A percentile compares a stretch with the other conserved stretches of the same genome.
These are phyloP conservation scores for Citrullus mucosospermus DNA, from an alignment of 306 rosid species.

Conservation along the genomic window DNA sequence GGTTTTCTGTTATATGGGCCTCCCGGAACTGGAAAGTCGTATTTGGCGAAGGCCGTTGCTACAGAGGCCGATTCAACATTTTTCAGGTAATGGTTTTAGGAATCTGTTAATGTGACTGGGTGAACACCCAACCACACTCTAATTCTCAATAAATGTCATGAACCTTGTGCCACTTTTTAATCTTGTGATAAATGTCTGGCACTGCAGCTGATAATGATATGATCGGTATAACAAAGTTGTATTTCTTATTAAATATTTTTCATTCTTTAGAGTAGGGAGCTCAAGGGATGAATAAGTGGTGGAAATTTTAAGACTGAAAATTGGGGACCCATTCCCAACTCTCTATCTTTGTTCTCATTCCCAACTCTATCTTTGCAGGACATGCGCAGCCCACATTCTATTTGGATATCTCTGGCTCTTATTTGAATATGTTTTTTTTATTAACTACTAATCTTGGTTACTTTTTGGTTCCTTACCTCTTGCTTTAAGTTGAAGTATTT, in stretches of 20 bases:
- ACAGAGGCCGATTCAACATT: conserved; percentile 97
- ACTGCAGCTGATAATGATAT: no score
- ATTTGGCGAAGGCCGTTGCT: conserved; percentile 98
- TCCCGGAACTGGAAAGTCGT: conserved; percentile 98
- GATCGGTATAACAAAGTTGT: no score
- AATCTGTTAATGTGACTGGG: neutral
- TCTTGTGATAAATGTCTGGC: no score
- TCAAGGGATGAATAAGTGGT: no score
- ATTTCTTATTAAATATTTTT: no score
- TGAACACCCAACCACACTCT: no score
- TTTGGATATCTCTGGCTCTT: neutral
- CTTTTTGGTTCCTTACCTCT: neutral
- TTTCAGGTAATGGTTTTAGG: conserved; percentile 48
- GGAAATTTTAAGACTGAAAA: no score
- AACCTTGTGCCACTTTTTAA: no score
- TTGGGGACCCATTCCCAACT: no score
- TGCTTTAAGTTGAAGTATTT: neutral
- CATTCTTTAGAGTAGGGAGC: no score
- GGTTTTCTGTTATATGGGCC: conserved; percentile 91
- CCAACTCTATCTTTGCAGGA: neutral
- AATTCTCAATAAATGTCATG: no score
- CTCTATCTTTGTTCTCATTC: neutral
- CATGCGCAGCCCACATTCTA: neutral
- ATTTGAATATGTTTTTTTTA: neutral
- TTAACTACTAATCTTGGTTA: neutral